phyloP scores from a whole-genome alignment of 192 early-diverging fungal species.

The Coemansia sp. region DNA sequence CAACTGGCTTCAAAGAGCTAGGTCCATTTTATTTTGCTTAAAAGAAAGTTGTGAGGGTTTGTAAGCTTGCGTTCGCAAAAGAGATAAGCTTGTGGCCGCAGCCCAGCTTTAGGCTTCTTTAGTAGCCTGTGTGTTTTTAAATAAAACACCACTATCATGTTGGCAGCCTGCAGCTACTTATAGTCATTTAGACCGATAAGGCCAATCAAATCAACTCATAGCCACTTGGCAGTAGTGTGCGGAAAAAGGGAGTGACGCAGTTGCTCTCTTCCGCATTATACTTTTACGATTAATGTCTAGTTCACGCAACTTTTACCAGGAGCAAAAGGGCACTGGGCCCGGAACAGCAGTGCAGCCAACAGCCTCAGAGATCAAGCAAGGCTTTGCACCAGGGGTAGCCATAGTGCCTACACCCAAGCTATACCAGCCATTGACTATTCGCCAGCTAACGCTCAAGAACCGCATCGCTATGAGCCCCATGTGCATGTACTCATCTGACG shows the following conservation, averaged over 20 bases:
- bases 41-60: too few species aligned
- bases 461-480: slow-evolving; percentile 76
- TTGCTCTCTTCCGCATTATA: background rate
- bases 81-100: too few species aligned
- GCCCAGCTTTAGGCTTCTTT: too few species aligned
- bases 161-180: too few species aligned
- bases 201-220: too few species aligned
- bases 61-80: too few species aligned
- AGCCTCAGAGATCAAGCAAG: slow-evolving; percentile 33
- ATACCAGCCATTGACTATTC: slow-evolving; percentile 68
- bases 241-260: background rate
- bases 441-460: slow-evolving; percentile 71
- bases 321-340: slow-evolving; percentile 28
- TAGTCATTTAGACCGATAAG: too few species aligned
- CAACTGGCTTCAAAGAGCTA: too few species aligned
- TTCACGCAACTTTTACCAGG: slow-evolving; percentile 30
- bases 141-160: too few species aligned
- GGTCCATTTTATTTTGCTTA: too few species aligned
- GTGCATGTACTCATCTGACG: slow-evolving; percentile 72
- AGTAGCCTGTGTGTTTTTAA: too few species aligned
- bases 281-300: background rate
- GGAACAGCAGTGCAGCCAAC: slow-evolving; percentile 40
- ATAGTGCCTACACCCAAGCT: slow-evolving; percentile 46
- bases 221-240: background rate
- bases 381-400: slow-evolving; percentile 17